Base-by-base conservation (phyloP, 2,329 filamentous ascomycete genomes). In the Exophiala sp. region DNA sequence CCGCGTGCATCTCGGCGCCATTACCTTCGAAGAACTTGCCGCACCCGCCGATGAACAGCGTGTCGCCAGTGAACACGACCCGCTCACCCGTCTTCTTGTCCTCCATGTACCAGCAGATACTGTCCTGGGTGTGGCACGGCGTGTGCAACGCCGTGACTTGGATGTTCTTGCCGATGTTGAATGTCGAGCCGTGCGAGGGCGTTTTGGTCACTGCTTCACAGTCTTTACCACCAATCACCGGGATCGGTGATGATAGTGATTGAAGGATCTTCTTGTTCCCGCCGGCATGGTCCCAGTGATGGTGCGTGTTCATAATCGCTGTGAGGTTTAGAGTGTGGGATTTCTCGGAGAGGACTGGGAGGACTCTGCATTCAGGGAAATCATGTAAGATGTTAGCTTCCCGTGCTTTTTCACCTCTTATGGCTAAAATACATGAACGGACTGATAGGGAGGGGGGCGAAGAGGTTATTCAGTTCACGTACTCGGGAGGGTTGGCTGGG, bases 91-190 rank as follows among this genome's bases (percentile, higher is more conserved):
- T 57, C 13, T 32, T 38, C 32, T 46, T 47, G 63, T 98, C 91
- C 69, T 95, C 81, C 74, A 93, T 82, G 60, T 83, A 88, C 73
- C 83, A 98, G 75, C 93, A 98, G 66, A 98, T 95, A 68, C 90
- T 96, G 72, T 98, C 93, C 72, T 96, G 90, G 1, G 93, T 98
- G 67, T 98, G 93, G 68, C 93, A 98, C 1, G 93, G 93, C 10
- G 93, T 98, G 70, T 97, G 86, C n/a, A 97, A 74, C 19, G 87
- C 86, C 65, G 80, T 91, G 50, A 96, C 85, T 11, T 79, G 77
- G 67, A 98, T 93, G 59, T 78, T 77, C 34, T 80, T 74, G 48
- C 93, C 93, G 55, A 98, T 81, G 56, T 80, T 84, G 74, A 96
- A 95, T 2, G 75, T 80, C 58, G 88, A 81, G 32, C 83, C 81